A percentile compares a stretch with the other conserved stretches of the same genome.
phyloP scores from a whole-genome alignment of 2,329 filamentous ascomycete species.

The Ophiocordyceps australis region DNA sequence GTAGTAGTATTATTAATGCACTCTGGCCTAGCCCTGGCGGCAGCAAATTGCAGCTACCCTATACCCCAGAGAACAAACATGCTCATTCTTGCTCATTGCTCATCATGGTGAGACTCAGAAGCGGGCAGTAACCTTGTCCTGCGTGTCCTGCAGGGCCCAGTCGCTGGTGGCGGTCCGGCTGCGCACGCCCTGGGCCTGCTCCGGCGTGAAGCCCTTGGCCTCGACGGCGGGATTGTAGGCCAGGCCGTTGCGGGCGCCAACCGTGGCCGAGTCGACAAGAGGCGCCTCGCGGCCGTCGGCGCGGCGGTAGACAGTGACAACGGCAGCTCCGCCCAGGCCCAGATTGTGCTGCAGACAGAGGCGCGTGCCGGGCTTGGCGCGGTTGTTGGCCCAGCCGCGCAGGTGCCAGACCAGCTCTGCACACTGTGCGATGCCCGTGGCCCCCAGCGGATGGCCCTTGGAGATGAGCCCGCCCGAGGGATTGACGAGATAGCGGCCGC shows the following conservation, averaged over 20 bases:
- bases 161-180: slow-evolving; percentile 46
- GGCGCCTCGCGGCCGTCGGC: slow-evolving; percentile 54
- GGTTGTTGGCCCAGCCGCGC: slow-evolving; percentile 89
- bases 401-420: slow-evolving; percentile 92
- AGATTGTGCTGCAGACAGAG: slow-evolving; percentile 83
- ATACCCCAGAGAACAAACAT: no score
- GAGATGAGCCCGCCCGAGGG: slow-evolving; percentile 88
- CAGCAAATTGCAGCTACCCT: no score
- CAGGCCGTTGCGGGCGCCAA: slow-evolving; percentile 48
- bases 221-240: slow-evolving; percentile 87
- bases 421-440: slow-evolving; percentile 88
- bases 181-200: slow-evolving; percentile 53
- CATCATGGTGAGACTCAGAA: slow-evolving; percentile 1
- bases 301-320: slow-evolving; percentile 77
- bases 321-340: slow-evolving; percentile 76
- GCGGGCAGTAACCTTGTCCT: slow-evolving; percentile 14
- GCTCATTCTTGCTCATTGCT: no score
- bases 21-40: no score
- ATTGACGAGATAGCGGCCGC: slow-evolving; percentile 69
- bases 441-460: slow-evolving; percentile 88
- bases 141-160: slow-evolving; percentile 59
- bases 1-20: no score
- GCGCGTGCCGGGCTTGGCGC: slow-evolving; percentile 47
- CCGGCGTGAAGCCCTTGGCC: slow-evolving; percentile 72
- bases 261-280: slow-evolving; percentile 39